phyloP scores from a whole-genome alignment of 495 filamentous ascomycete species.

The Xylaria longipes region DNA sequence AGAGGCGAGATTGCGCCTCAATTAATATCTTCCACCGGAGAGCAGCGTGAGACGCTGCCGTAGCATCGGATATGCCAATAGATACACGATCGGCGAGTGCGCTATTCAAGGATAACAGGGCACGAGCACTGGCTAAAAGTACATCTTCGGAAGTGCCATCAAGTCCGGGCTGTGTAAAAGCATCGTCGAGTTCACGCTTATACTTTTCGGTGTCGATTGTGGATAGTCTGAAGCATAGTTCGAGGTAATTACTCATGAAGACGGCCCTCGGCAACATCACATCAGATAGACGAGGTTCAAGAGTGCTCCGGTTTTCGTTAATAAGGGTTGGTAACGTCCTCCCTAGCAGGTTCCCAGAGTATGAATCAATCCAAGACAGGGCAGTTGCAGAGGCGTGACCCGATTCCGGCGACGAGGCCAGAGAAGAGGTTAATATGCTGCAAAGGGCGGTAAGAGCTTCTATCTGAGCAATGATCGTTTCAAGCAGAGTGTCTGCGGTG shows the following conservation, averaged over 20 bases:
- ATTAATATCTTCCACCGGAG: slow-evolving; percentile 62
- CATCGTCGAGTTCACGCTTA: slow-evolving; percentile 52
- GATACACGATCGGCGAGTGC: slow-evolving; percentile 35
- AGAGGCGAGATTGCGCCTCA: slow-evolving; percentile 58
- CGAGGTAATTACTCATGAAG: slow-evolving; percentile 57
- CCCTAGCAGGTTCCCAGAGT: slow-evolving; percentile 53
- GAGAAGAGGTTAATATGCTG: slow-evolving; percentile 50
- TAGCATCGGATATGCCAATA: neutral
- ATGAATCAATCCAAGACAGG: slow-evolving; percentile 63
- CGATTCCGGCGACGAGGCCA: slow-evolving; percentile 38
- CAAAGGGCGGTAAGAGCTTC: slow-evolving; percentile 55
- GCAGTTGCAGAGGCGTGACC: slow-evolving; percentile 22
- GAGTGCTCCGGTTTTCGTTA: slow-evolving; percentile 48
- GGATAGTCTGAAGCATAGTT: slow-evolving; percentile 59
- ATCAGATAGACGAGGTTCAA: slow-evolving; percentile 48
- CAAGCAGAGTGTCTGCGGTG: slow-evolving; percentile 60
- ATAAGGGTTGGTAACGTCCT: slow-evolving; percentile 53
- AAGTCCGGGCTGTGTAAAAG: slow-evolving; percentile 48
- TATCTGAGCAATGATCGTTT: slow-evolving; percentile 68
- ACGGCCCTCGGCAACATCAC: slow-evolving; percentile 59
- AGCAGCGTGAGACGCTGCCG: slow-evolving; percentile 26
- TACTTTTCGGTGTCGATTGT: slow-evolving; percentile 58
- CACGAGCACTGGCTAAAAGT: slow-evolving; percentile 62
- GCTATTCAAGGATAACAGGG: slow-evolving; percentile 60
- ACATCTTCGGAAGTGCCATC: slow-evolving; percentile 53